Evolutionary conservation across 192 early-diverging fungal species (phyloP).

Genomic region (Oehlia diaphana): DNA sequence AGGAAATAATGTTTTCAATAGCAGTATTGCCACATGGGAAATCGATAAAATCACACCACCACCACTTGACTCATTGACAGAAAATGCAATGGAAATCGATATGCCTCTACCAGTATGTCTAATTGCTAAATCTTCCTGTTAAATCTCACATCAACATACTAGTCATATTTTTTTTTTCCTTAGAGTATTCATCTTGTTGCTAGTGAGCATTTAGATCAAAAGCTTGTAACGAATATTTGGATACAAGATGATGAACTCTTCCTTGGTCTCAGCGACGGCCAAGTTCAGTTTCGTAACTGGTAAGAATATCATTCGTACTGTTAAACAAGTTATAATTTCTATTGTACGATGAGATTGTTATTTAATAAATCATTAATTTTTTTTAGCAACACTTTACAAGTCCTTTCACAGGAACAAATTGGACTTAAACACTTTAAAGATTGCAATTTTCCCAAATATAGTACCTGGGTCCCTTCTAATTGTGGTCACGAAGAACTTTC

Average conservation of each 20-base stretch:
- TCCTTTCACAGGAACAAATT: background rate
- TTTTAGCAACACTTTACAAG: slow-evolving; percentile 5
- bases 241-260: slow-evolving; percentile 8
- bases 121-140: no score
- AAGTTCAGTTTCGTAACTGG: slow-evolving; percentile 22
- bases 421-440: background rate
- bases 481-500: background rate
- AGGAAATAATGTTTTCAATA: background rate
- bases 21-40: background rate
- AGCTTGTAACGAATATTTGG: slow-evolving; percentile 19
- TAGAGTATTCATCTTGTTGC: background rate
- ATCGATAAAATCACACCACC: background rate
- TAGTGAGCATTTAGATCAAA: background rate
- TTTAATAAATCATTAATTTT: background rate
- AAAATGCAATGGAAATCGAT: background rate
- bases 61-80: background rate
- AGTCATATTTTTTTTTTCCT: background rate
- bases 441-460: slow-evolving; percentile 2
- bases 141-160: background rate
- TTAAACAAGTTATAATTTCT: no score
- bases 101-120: background rate
- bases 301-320: background rate
- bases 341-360: no score
- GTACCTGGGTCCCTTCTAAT: slow-evolving; percentile 1
- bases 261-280: slow-evolving; percentile 18